Base-by-base conservation (phyloP, 345 rosid species). In the Rhizophora mangle region DNA sequence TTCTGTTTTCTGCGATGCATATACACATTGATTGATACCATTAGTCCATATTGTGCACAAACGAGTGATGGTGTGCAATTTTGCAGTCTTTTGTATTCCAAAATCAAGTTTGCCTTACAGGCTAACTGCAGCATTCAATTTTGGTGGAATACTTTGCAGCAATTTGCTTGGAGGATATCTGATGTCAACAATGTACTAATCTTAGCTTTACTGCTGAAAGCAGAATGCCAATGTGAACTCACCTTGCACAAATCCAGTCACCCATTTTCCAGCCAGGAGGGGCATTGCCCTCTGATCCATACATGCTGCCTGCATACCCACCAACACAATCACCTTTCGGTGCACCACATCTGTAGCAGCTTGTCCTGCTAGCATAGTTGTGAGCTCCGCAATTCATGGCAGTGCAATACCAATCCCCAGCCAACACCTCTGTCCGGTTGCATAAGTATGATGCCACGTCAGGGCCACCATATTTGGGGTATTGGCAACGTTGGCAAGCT, bases 231-330 rank as follows among this genome's bases (percentile, higher is more conserved):
- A 62, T 11, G 15, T 8, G 13, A 22, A 47, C 62, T 30, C 21
- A 90, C 96, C 90, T 85, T 32, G 85, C 53, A 80, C 94, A 90
- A 65, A 90, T 76, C 96, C 96, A 90, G 55, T 90, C 96, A 8
- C 96, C 96, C 34, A 92, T 78, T 78, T 90, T 90, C 94, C 94
- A 90, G 43, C 87, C 76, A 22, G 94, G 83, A 68, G 89, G 92
- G 31, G 31, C 65, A 37, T 62, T 39, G 26, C 57, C 61, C 39
- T 77, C 76, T 3, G 69, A 63, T 10, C 22, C 71, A 60, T 37
- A 59, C 7, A 51, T 51, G 32, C 20, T 57, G 19, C 53, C 39
- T 5, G 27, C 76, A 57, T 53, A 65, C 5, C 60, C 71, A 54
- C 58, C 30, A n/a, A 32, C 49, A 22, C 63, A 60, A 51, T 85